Percentiles rank a stretch among this genome's conserved stretches.
phyloP scores from a whole-genome alignment of 345 rosid species.

The Boechera divaricarpa region DNA sequence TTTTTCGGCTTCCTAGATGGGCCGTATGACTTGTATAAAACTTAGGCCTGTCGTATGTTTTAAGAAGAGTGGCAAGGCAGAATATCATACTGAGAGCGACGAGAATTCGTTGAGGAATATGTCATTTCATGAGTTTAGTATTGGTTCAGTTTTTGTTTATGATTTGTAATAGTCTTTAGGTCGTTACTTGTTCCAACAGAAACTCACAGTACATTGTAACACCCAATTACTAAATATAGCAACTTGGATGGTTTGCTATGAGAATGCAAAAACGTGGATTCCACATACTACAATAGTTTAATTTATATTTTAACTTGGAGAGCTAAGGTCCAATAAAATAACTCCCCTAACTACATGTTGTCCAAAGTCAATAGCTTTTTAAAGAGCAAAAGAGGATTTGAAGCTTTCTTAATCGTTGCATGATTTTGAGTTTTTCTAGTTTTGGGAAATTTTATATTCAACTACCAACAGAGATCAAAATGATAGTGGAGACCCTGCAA shows the following conservation, averaged over 20 bases:
- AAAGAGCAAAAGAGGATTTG: constrained; percentile 13
- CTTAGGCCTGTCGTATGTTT: background rate
- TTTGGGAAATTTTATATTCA: background rate
- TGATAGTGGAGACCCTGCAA: constrained; percentile 34
- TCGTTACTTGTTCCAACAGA: constrained; percentile 20
- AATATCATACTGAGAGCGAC: background rate
- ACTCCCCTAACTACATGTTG: background rate
- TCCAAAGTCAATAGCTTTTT: constrained; percentile 28
- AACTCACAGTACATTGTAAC: background rate
- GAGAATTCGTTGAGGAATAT: background rate
- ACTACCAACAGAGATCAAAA: constrained; percentile 2
- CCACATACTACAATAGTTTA: constrained; percentile 18
- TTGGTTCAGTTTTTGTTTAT: background rate
- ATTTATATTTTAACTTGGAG: background rate
- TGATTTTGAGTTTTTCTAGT: constrained; percentile 4
- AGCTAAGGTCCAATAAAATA: constrained; percentile 2
- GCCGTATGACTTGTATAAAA: background rate
- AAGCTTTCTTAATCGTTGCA: constrained; percentile 19
- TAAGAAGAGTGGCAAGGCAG: background rate
- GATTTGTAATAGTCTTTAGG: background rate
- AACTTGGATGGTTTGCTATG: constrained; percentile 12
- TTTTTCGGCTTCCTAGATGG: background rate
- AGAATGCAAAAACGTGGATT: constrained; percentile 37
- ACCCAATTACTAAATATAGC: constrained; percentile 10
- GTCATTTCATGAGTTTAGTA: no score